Conservation (phyloP, 352 stramenopile genomes). For the Globisporangium megalacanthum region DNA sequence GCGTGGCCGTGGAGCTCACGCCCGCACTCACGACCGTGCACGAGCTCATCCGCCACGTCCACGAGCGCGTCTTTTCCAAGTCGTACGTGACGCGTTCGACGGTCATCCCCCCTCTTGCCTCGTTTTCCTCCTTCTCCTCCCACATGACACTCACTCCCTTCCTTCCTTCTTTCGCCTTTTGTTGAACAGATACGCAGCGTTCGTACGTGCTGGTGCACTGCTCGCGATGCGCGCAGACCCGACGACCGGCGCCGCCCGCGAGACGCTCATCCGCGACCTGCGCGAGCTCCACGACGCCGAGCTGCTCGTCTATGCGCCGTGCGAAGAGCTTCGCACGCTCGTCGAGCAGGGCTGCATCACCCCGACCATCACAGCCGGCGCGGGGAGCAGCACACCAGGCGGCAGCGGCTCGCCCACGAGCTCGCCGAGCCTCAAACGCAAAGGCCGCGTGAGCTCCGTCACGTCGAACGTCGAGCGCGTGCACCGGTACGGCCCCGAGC, state of each 20-base stretch:
- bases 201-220: slow-evolving; percentile 38
- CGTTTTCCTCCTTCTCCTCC: slow-evolving; percentile 1
- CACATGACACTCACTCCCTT: background rate
- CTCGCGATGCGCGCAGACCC: slow-evolving; percentile 32
- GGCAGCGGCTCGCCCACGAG: slow-evolving; percentile 20
- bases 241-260: slow-evolving; percentile 13
- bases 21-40: slow-evolving; percentile 25
- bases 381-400: background rate
- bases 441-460: slow-evolving; percentile 60
- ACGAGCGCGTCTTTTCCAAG: slow-evolving; percentile 69
- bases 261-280: slow-evolving; percentile 37
- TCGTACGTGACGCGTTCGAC: slow-evolving; percentile 26
- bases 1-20: slow-evolving; percentile 47
- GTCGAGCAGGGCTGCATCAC: slow-evolving; percentile 73
- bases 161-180: background rate
- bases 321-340: slow-evolving; percentile 62
- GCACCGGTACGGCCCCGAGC: slow-evolving; percentile 55
- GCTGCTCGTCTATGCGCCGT: slow-evolving; percentile 67
- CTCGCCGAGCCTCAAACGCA: slow-evolving; percentile 69
- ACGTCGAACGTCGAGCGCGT: slow-evolving; percentile 63
- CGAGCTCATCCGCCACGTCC: slow-evolving; percentile 60
- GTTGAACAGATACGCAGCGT: slow-evolving; percentile 25
- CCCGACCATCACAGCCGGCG: slow-evolving; percentile 24
- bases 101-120: slow-evolving; percentile 1
- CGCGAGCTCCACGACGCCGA: slow-evolving; percentile 46